phyloP scores from a whole-genome alignment of 1,284 basidiomycete species.

The Athelia psychrophila region DNA sequence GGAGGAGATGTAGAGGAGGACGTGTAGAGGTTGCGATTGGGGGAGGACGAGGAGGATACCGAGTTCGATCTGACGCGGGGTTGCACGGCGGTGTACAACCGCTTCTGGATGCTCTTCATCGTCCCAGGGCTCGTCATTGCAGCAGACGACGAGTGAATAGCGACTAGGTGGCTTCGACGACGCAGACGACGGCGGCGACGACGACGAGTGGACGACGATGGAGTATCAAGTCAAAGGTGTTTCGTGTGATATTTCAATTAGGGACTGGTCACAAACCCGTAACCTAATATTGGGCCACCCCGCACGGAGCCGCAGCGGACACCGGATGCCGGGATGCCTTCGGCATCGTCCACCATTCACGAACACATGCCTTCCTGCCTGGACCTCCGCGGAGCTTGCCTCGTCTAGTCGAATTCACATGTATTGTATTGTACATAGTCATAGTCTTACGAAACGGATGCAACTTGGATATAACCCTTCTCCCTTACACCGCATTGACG shows the following conservation, averaged over 20 bases:
- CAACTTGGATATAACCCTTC: not conserved
- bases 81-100: conserved; percentile 47
- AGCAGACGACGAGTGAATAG: not conserved
- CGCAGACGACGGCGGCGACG: no score
- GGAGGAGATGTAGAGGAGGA: conserved; percentile 10
- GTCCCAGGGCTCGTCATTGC: conserved; percentile 31
- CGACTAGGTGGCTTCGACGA: not conserved
- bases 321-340: no score
- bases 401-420: no score
- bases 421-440: no score
- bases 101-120: conserved; percentile 56
- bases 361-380: no score
- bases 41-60: conserved; percentile 15
- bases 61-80: conserved; percentile 46
- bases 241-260: no score
- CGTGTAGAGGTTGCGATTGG: conserved; percentile 37
- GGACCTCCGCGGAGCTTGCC: no score
- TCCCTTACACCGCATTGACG: conserved; percentile 36
- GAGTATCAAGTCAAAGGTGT: not conserved
- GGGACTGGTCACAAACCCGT: no score
- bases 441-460: not conserved
- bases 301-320: no score
- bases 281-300: no score
- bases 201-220: no score
- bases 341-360: no score